Evolutionary conservation across 495 filamentous ascomycete species (phyloP), one percentile per base, ranked within the genome.

Genomic region (Lophium mytilinum): DNA sequence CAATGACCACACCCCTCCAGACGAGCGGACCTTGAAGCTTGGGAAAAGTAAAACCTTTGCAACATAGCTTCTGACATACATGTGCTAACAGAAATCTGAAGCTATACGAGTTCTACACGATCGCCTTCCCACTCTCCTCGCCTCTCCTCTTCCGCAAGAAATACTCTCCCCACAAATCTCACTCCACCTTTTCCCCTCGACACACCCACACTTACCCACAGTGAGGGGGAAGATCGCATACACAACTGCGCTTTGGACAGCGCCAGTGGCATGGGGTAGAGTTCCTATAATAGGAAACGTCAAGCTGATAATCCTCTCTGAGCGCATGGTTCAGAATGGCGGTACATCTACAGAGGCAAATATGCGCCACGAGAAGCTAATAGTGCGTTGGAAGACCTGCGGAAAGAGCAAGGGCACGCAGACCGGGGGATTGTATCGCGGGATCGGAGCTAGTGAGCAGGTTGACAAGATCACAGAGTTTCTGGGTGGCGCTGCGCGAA

Each of bases 171-270:
- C 92, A 0, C 81, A 83, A 66, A 93, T 97, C 60, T 85, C 83
- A n/a, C 83, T 98, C 30, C 87, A 95, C 71, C 87, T 97, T 54
- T 98, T 98, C 74, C 93, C 93, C 30, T 90, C 90, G 2, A 96
- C 93, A 0, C 94, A 98, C 66, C 94, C 90, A 2, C 88, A 96
- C 68, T 88, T 98, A 11, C 93, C 93, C 47, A 87, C 83, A 9
- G 94, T 96, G 49, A 85, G 88, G 6, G 93, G 93, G 42, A 82
- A 89, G 34, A 87, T 96, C 12, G 83, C 88, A 34, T 98, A 98
- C 69, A 85, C 85, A 41, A 91, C 93, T 17, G 93, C 93, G 1
- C 76, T 98, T 14, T 96, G 91, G 91, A 95, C 93, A 2, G 85
- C 90, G 1, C 93, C 93, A 0, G 82, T 98, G 21, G 94, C 91